Evolutionary conservation across 352 stramenopile species (phyloP).

Genomic region (Aphanomyces astaci): DNA sequence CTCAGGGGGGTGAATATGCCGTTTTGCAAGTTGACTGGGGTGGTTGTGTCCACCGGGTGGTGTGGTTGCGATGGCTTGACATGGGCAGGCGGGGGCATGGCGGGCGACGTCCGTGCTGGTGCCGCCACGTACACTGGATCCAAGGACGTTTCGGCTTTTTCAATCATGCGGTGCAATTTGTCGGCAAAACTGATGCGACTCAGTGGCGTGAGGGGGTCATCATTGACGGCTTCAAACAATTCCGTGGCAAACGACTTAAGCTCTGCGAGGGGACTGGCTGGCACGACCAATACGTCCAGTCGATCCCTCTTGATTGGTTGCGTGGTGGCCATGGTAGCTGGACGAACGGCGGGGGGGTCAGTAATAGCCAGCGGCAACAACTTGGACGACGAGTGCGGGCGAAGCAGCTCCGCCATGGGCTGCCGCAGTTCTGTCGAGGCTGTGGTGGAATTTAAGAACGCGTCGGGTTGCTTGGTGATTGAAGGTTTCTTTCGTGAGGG

Average conservation of each 20-base stretch:
- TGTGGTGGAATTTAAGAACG: too few relatives aligned
- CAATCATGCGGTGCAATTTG: slow-evolving; percentile 84
- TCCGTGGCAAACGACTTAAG: slow-evolving; percentile 18
- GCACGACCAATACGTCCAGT: background rate
- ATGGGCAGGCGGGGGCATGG: background rate
- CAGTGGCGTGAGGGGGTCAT: slow-evolving; percentile 8
- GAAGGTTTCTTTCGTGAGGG: background rate
- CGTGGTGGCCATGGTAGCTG: background rate
- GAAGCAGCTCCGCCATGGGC: background rate
- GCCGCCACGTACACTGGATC: slow-evolving; percentile 21
- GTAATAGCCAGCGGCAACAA: slow-evolving; percentile 2
- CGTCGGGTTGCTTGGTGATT: background rate
- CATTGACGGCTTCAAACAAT: slow-evolving; percentile 17
- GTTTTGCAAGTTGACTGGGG: background rate
- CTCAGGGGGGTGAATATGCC: slow-evolving; percentile 14
- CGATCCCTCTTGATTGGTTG: background rate
- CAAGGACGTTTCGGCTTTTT: slow-evolving; percentile 72
- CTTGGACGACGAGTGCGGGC: slow-evolving; percentile 16
- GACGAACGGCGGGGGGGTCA: background rate
- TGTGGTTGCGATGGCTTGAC: background rate
- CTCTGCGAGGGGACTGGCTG: background rate
- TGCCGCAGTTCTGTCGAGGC: too few relatives aligned
- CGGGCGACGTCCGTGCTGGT: background rate
- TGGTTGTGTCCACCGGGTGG: background rate
- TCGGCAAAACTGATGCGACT: slow-evolving; percentile 73